Evolutionary conservation across 164 flowering plant species (phyloP).

Genomic region (Warburgia ugandensis): DNA sequence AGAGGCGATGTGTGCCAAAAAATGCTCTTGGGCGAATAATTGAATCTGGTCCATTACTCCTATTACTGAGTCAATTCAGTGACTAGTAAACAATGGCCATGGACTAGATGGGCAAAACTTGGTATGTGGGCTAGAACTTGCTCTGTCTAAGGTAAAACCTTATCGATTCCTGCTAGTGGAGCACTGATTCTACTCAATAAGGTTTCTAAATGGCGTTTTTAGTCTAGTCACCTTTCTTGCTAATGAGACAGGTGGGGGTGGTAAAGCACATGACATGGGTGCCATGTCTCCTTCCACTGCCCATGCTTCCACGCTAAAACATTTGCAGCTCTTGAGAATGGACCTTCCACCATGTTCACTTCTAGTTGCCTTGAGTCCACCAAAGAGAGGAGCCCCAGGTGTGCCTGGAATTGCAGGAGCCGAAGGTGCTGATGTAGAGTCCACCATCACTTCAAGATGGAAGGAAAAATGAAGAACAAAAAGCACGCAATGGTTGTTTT

Average conservation of each 20-base stretch:
- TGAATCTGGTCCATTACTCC: too few species aligned
- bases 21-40: too few species aligned
- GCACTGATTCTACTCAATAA: too few species aligned
- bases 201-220: too few species aligned
- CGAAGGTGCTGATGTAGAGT: constrained; percentile 38
- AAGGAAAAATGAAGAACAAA: neutral
- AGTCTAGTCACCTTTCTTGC: constrained; percentile 65
- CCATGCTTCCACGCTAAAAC: constrained; percentile 50
- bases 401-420: constrained; percentile 60
- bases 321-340: constrained; percentile 40
- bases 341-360: constrained; percentile 21
- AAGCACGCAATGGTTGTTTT: neutral
- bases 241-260: constrained; percentile 43
- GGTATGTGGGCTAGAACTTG: too few species aligned
- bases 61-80: too few species aligned
- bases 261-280: constrained; percentile 32
- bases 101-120: too few species aligned
- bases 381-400: constrained; percentile 60
- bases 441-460: constrained; percentile 20
- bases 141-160: too few species aligned
- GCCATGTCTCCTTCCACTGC: constrained; percentile 38
- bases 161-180: too few species aligned
- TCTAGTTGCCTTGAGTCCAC: constrained; percentile 31
- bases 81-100: too few species aligned
- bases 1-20: too few species aligned